Percentiles rank a stretch among this genome's conserved stretches.
These are phyloP conservation scores for Pelargonium nanum DNA, from an alignment of 345 rosid genomes.

Conservation along the genomic window DNA sequence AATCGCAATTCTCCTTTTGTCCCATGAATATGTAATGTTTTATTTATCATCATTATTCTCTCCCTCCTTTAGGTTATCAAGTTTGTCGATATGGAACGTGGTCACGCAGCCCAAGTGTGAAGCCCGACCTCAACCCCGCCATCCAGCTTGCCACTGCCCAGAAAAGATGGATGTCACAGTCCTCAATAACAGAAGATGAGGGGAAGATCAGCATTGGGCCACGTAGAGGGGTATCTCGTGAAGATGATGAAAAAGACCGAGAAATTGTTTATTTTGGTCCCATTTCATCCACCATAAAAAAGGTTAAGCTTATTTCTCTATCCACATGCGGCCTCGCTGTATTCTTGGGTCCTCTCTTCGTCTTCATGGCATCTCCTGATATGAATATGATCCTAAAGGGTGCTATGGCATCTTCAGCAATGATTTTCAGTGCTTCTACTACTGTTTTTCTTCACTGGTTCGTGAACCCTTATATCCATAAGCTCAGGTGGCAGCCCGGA, in stretches of 20 bases:
- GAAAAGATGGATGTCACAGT: constrained; percentile 54
- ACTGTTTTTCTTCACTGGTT: constrained; percentile 85
- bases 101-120: constrained; percentile 21
- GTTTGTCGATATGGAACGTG: constrained; percentile 23
- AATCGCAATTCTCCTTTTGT: too few species aligned
- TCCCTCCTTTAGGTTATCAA: constrained; percentile 28
- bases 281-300: constrained; percentile 80
- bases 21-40: too few species aligned
- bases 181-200: constrained; percentile 37
- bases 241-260: constrained; percentile 36
- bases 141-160: constrained; percentile 19
- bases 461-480: constrained; percentile 86
- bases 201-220: constrained; percentile 81
- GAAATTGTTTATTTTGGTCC: constrained; percentile 65
- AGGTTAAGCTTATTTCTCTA: constrained; percentile 84
- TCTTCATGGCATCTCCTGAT: constrained; percentile 83
- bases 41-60: not conserved
- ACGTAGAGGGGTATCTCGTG: constrained; percentile 18
- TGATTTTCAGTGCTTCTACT: constrained; percentile 78
- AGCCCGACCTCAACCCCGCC: constrained; percentile 16
- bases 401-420: constrained; percentile 78
- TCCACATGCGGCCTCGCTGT: constrained; percentile 97
- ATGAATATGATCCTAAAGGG: constrained; percentile 83
- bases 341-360: constrained; percentile 78
- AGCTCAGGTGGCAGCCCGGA: constrained; percentile 86